Evolutionary conservation across 208 protist species (phyloP), one percentile per base, ranked within the genome.

Genomic region (Paratrypanosoma confusum): DNA sequence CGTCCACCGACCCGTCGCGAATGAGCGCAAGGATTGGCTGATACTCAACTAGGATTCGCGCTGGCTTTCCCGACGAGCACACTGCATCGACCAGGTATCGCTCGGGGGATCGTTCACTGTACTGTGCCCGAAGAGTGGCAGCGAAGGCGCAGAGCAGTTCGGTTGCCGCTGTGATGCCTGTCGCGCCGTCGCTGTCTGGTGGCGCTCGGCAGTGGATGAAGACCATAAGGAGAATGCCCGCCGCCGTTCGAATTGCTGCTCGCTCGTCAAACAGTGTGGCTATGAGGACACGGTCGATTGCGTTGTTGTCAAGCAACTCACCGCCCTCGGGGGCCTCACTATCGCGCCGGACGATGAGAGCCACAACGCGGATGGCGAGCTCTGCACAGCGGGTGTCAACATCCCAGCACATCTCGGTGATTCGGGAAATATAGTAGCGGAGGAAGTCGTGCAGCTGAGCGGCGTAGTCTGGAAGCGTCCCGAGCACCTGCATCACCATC

Each of bases 61-160:
- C 31, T 14, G 71, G 59, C 7, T 72, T 58, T 36, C 79, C 65
- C 38, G 73, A 44, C 13, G 45, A 73, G 70, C 71, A 93, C 3
- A 93, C 39, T n/a, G 84, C 77, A 45, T 90, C 80, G 41, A 93
- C 66, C 21, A 93, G 38, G 58, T 93, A 93, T 29, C 62, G 65
- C 64, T 93, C 80, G 8, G 84, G 77, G 69, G 80, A 76, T 26
- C 63, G 39, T 60, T 93, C 80, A 5, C 48, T 46, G 57, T 86
- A 81, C 44, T 83, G 66, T 23, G 57, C 34, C 7, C 84, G 73
- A 33, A 93, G 53, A 3, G 78, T 86, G 14, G 63, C 42, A 1
- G 81, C 70, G 42, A 88, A 93, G 28, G 71, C 65, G 52, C 67
- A 78, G 7, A 93, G 37, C 22, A 90, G 59, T 46, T 89, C 77